phyloP scores from a whole-genome alignment of 129 eudicot genomes.

The Lactuca saligna region DNA sequence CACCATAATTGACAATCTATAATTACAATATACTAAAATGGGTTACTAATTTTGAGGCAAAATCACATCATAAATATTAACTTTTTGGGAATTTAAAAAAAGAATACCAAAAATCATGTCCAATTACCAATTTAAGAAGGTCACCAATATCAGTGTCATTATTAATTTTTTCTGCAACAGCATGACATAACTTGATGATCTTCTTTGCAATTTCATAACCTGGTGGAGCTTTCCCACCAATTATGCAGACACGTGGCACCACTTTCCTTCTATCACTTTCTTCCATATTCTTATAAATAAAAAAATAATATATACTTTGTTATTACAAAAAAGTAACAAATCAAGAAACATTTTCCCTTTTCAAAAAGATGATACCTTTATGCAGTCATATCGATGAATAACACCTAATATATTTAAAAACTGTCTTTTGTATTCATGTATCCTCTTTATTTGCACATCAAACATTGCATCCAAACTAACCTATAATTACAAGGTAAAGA shows the following conservation, averaged over 20 bases:
- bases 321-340: background rate
- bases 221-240: conserved; percentile 69
- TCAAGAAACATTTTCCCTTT: background rate
- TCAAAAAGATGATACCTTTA: conserved; percentile 40
- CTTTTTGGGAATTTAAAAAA: background rate
- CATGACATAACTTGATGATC: conserved; percentile 62
- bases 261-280: conserved; percentile 42
- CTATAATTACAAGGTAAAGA: conserved; percentile 25
- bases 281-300: conserved; percentile 42
- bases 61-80: background rate
- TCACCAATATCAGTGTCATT: conserved; percentile 50
- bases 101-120: background rate
- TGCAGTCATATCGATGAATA: conserved; percentile 62
- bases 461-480: conserved; percentile 69
- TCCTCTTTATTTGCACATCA: conserved; percentile 59
- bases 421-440: conserved; percentile 64
- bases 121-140: conserved; percentile 54
- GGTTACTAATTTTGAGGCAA: no score
- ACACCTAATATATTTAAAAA: conserved; percentile 50
- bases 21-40: no score
- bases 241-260: conserved; percentile 57
- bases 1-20: no score
- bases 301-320: background rate
- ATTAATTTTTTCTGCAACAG: conserved; percentile 55
- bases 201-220: conserved; percentile 63